Evolutionary conservation across 2,329 filamentous ascomycete species (phyloP).

Genomic region (Dactylellina drechsleri): DNA sequence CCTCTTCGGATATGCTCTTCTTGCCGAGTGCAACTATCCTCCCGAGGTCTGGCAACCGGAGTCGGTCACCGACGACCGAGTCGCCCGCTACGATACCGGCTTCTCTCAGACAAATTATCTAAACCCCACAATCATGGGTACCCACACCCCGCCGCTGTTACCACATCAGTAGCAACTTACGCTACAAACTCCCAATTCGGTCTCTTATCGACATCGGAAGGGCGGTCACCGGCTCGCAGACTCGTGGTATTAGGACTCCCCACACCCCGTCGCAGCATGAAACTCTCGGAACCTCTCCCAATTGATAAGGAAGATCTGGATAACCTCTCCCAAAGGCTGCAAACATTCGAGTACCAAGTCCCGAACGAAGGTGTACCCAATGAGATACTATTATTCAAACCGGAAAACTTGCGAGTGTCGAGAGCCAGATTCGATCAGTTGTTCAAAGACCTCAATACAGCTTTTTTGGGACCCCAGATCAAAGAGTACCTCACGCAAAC

Average conservation of each 20-base stretch:
- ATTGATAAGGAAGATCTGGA: conserved; percentile 38
- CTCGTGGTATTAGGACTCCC: conserved; percentile 41
- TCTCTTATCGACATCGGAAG: neutral
- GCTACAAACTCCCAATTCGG: neutral
- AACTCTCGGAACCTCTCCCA: neutral
- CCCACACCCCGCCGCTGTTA: conserved; percentile 11
- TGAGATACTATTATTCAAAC: conserved; percentile 56
- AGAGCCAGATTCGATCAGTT: conserved; percentile 56
- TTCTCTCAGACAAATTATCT: conserved; percentile 32
- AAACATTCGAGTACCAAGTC: conserved; percentile 51
- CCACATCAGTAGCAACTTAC: conserved; percentile 17
- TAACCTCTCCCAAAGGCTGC: conserved; percentile 32
- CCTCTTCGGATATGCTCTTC: conserved; percentile 46
- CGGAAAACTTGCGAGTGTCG: conserved; percentile 54
- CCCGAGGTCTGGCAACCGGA: conserved; percentile 35
- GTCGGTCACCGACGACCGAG: conserved; percentile 19
- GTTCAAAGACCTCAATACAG: conserved; percentile 52
- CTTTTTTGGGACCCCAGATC: conserved; percentile 56
- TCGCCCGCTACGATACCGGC: conserved; percentile 38
- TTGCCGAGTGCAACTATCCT: conserved; percentile 39
- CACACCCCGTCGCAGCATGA: conserved; percentile 11
- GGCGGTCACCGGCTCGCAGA: conserved; percentile 14
- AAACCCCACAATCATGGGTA: conserved; percentile 10
- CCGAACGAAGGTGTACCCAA: conserved; percentile 52
- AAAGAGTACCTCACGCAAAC: conserved; percentile 53